Conservation (phyloP, 176 grass and related monocot genomes). For the Triticum urartu region DNA sequence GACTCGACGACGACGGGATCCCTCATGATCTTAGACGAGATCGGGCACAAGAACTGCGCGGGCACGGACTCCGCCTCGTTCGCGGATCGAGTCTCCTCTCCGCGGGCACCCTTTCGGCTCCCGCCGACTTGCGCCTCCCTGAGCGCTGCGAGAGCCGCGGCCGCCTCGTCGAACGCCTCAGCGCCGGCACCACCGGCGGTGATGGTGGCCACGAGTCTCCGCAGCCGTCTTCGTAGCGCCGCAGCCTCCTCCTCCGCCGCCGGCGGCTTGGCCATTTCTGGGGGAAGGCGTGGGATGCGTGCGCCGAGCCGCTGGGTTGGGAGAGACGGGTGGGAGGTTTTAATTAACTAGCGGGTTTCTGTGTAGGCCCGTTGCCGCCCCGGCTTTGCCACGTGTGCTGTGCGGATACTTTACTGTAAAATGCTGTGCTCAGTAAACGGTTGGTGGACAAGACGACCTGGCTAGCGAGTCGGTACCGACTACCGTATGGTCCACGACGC, state of each 20-base stretch:
- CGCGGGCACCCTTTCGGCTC: slow-evolving; percentile 10
- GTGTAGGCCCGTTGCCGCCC: background rate
- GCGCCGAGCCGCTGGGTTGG: background rate
- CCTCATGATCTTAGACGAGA: slow-evolving; percentile 69
- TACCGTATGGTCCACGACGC: no score
- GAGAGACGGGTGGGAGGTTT: slow-evolving; percentile 12
- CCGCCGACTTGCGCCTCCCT: slow-evolving; percentile 45
- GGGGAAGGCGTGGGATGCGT: slow-evolving; percentile 1
- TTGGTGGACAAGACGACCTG: background rate
- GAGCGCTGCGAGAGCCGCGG: slow-evolving; percentile 48
- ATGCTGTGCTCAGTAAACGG: background rate
- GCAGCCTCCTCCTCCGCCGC: slow-evolving; percentile 26
- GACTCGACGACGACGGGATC: slow-evolving; percentile 80
- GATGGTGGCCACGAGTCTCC: slow-evolving; percentile 43
- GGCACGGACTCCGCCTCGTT: slow-evolving; percentile 30
- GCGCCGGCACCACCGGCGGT: slow-evolving; percentile 14
- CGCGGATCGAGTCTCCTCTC: background rate
- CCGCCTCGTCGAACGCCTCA: slow-evolving; percentile 55
- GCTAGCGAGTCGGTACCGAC: background rate
- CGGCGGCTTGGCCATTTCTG: slow-evolving; percentile 40
- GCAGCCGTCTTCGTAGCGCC: slow-evolving; percentile 46
- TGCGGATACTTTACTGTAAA: background rate
- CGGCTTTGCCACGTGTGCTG: background rate
- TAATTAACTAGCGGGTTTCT: slow-evolving; percentile 17
- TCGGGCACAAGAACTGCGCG: slow-evolving; percentile 66